Evolutionary conservation across 768 basidiomycete genomes (phyloP).

Genomic region (Inosperma sp.): DNA sequence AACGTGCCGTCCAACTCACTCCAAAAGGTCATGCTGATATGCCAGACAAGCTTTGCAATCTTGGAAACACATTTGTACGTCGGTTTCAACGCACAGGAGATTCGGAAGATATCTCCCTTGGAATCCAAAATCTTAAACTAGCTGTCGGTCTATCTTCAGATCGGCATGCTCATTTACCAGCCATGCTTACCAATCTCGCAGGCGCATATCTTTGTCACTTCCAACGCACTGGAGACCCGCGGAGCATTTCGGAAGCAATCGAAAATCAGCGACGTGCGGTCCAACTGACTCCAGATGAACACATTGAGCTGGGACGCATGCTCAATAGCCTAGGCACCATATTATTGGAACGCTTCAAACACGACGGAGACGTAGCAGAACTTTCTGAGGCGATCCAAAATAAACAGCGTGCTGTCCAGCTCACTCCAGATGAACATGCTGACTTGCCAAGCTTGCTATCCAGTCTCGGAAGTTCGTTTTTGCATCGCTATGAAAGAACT

Average conservation of each 20-base stretch:
- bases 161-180: not conserved
- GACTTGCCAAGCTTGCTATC: too few relatives aligned
- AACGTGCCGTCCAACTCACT: not conserved
- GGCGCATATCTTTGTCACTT: not conserved
- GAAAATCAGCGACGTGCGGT: too few relatives aligned
- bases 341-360: too few relatives aligned
- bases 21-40: not conserved
- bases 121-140: not conserved
- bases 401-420: too few relatives aligned
- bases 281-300: too few relatives aligned
- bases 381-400: too few relatives aligned
- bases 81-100: constrained; percentile 10
- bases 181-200: not conserved
- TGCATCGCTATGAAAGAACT: too few relatives aligned
- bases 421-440: too few relatives aligned
- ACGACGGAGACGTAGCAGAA: too few relatives aligned
- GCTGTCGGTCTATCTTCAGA: constrained; percentile 10
- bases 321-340: constrained; percentile 13
- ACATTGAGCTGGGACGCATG: not conserved
- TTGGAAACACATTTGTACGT: not conserved
- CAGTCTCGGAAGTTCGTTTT: too few relatives aligned
- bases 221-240: not conserved
- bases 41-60: not conserved
- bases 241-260: not conserved
- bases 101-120: constrained; percentile 14